Evolutionary conservation across 805 yeast species (phyloP), one percentile per base, ranked within the genome.

Genomic region (Cyberlindnera lachancei): DNA sequence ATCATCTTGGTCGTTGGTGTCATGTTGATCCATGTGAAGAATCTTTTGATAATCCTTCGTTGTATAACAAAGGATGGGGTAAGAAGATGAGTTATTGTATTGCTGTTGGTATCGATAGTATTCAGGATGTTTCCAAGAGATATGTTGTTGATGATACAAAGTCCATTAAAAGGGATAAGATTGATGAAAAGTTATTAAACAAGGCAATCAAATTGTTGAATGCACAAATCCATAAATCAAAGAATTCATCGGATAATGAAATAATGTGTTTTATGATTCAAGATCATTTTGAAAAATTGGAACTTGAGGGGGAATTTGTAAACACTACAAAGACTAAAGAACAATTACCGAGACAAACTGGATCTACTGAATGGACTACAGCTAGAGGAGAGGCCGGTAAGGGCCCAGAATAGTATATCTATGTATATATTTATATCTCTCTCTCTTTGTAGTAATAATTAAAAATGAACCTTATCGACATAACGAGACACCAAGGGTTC

Each of bases 11-110:
- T 27, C 57, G 86, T 34, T 90, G 97, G 96, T 66, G 88, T 14
- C 97, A 90, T 55, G 61, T 83, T 13, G 97, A 88, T 48, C 73
- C 85, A 7, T 90, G 97, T 53, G 97, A 88, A 46, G 79, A 75
- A 29, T 77, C 88, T 1, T 86, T 67, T 57, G 94, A 90, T 54
- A 73, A 84, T 38, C 96, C 96, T 0, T 52, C 63, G 15, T 59
- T 87, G 12, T 88, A 88, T 50, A 70, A 79, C 29, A 65, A 69
- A 24, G 94, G 94, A 26, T 88, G 97, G 96, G 94, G 90, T 20
- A 90, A 90, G 58, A 74, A 74, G 38, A 90, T 90, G 96, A 81
- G 95, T 32, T 86, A 84, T 56, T 81, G 77, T 3, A 60, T 90
- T 35, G 96, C 85, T 0, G 67, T 80, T 33, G 68, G 77, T 29